Conservation (phyloP, 139 green algal species). For the Gonium pectorale region DNA sequence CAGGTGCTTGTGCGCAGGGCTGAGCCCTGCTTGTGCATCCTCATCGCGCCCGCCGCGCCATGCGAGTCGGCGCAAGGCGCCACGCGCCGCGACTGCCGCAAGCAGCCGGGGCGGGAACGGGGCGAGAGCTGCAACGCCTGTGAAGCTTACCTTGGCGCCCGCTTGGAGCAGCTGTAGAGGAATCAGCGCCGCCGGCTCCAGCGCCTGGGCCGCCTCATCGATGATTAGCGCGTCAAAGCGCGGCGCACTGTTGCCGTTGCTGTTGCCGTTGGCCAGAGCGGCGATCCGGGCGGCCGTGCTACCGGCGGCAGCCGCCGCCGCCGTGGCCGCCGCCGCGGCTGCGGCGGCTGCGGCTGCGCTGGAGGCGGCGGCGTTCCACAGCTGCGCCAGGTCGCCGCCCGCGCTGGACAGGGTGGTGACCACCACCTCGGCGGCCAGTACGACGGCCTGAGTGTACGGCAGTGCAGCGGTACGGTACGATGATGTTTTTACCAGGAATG, state of each 20-base stretch:
- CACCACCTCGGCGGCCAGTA: constrained; percentile 64
- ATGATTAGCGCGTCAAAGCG: constrained; percentile 81
- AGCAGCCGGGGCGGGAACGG: no score
- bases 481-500: not conserved
- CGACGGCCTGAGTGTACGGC: constrained; percentile 50
- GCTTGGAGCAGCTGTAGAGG: constrained; percentile 73
- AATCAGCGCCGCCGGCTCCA: constrained; percentile 84
- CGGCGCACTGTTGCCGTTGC: not conserved
- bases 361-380: not conserved
- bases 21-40: no score
- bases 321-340: not conserved
- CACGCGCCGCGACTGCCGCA: no score
- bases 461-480: not conserved
- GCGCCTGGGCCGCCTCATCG: constrained; percentile 82
- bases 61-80: no score
- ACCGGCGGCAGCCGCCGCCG: not conserved
- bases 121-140: no score
- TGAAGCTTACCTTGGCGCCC: constrained; percentile 47
- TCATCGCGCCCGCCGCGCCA: no score
- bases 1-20: no score
- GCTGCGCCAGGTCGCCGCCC: constrained; percentile 68
- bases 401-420: constrained; percentile 73
- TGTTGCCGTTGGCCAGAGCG: not conserved
- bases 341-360: not conserved
- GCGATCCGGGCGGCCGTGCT: not conserved